phyloP scores from a whole-genome alignment of 192 early-diverging fungal genomes.

The Coemansia sp. region DNA sequence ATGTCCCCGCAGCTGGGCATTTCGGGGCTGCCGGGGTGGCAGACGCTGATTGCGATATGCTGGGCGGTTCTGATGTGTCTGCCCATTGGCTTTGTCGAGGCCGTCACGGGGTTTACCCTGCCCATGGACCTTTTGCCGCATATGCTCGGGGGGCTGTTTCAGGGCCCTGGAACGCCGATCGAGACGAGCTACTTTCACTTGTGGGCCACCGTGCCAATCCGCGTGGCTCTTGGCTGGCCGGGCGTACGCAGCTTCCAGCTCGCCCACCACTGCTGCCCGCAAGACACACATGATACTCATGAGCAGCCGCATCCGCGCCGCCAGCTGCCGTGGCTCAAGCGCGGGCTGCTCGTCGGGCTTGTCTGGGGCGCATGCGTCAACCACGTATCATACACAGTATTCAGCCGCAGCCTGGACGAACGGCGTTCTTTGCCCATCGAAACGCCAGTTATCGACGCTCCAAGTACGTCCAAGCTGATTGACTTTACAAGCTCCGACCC shows the following conservation, averaged over 20 bases:
- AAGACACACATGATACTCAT: background rate
- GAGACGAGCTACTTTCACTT: conserved; percentile 52
- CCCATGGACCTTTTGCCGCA: conserved; percentile 50
- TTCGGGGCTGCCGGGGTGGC: conserved; percentile 44
- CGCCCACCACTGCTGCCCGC: conserved; percentile 28
- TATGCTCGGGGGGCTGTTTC: conserved; percentile 44
- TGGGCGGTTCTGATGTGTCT: conserved; percentile 38
- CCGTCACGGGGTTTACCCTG: conserved; percentile 43
- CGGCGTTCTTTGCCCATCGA: conserved; percentile 6
- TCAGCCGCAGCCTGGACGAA: conserved; percentile 15
- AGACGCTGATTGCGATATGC: conserved; percentile 31
- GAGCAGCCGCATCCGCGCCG: background rate
- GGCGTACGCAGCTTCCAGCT: conserved; percentile 52
- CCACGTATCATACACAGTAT: conserved; percentile 28
- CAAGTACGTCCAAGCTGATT: background rate
- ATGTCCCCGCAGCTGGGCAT: conserved; percentile 42
- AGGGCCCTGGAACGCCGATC: conserved; percentile 41
- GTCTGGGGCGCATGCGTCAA: conserved; percentile 49
- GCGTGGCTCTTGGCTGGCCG: conserved; percentile 47
- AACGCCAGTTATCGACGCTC: background rate
- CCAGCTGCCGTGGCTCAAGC: conserved; percentile 40
- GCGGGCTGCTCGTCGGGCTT: conserved; percentile 42
- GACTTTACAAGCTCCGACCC: conserved; percentile 11
- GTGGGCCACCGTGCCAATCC: conserved; percentile 47
- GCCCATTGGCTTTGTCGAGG: conserved; percentile 50